A percentile compares a stretch with the other conserved stretches of the same genome.
These are phyloP conservation scores for Corylus avellana DNA, from an alignment of 306 rosid species.

Conservation along the genomic window DNA sequence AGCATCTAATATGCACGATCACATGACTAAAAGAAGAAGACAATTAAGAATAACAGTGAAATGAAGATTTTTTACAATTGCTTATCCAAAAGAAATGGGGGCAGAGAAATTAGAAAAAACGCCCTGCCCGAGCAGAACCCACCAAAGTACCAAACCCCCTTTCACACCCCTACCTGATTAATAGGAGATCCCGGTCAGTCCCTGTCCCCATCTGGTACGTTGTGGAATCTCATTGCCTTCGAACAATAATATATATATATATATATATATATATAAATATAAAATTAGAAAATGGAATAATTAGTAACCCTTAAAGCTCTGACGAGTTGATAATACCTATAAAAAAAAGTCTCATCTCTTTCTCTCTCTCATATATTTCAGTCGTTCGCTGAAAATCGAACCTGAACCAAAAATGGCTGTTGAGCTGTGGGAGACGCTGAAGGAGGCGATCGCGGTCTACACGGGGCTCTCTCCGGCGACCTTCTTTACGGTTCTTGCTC, in stretches of 20 bases:
- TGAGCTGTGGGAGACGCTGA: constrained; percentile 79
- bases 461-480: constrained; percentile 87
- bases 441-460: constrained; percentile 75
- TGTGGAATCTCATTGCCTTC: not conserved
- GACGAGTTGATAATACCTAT: not conserved
- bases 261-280: too few species aligned
- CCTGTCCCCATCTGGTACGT: too few species aligned
- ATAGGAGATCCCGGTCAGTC: too few species aligned
- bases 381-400: not conserved
- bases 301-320: not conserved
- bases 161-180: too few species aligned
- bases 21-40: not conserved
- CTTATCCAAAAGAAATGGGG: too few species aligned
- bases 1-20: not conserved
- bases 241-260: too few species aligned
- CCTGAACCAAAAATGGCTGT: constrained; percentile 53
- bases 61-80: too few species aligned
- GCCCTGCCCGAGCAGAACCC: too few species aligned
- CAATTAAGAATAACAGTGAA: too few species aligned
- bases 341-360: too few species aligned
- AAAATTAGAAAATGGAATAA: not conserved
- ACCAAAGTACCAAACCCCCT: too few species aligned
- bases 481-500: constrained; percentile 72
- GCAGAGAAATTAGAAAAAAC: too few species aligned
- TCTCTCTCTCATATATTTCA: not conserved